Percentiles rank a stretch among this genome's conserved stretches.
These are phyloP conservation scores for Cyberlindnera lachancei DNA, from an alignment of 805 yeast species.

Conservation along the genomic window DNA sequence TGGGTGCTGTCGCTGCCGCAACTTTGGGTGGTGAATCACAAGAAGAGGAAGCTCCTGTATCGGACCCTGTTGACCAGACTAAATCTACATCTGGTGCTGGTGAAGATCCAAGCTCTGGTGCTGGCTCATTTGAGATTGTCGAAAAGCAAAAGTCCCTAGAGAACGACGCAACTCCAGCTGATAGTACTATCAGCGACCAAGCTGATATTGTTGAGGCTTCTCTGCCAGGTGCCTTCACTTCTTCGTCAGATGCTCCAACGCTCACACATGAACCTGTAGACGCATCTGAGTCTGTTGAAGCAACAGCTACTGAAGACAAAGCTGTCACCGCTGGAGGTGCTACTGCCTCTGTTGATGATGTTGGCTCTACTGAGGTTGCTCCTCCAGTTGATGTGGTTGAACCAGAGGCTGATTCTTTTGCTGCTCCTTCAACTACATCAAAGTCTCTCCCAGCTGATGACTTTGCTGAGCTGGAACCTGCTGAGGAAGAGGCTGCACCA, in stretches of 20 bases:
- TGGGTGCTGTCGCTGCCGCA: conserved; percentile 24
- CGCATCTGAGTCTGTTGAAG: conserved; percentile 1
- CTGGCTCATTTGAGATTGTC: conserved; percentile 22
- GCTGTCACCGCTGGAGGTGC: background rate
- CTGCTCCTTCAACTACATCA: too few relatives aligned
- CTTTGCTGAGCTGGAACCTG: background rate
- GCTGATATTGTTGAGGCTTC: conserved; percentile 19
- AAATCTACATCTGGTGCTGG: conserved; percentile 23
- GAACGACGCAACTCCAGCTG: conserved; percentile 7
- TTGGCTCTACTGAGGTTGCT: too few relatives aligned
- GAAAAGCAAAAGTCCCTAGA: conserved; percentile 15
- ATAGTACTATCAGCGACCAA: background rate
- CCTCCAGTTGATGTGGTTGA: too few relatives aligned
- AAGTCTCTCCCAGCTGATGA: too few relatives aligned
- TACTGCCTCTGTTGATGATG: conserved; percentile 1
- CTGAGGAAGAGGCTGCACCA: background rate
- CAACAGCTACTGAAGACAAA: background rate
- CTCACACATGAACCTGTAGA: background rate
- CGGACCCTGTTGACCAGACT: conserved; percentile 19
- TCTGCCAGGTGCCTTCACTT: conserved; percentile 24
- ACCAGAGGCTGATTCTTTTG: conserved; percentile 1
- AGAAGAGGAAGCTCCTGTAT: conserved; percentile 24
- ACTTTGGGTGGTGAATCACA: conserved; percentile 21
- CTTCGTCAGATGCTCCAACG: background rate
- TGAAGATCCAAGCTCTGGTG: conserved; percentile 16